Conservation (phyloP, 148 eudicot species). For the Salicornia ramosissima region DNA sequence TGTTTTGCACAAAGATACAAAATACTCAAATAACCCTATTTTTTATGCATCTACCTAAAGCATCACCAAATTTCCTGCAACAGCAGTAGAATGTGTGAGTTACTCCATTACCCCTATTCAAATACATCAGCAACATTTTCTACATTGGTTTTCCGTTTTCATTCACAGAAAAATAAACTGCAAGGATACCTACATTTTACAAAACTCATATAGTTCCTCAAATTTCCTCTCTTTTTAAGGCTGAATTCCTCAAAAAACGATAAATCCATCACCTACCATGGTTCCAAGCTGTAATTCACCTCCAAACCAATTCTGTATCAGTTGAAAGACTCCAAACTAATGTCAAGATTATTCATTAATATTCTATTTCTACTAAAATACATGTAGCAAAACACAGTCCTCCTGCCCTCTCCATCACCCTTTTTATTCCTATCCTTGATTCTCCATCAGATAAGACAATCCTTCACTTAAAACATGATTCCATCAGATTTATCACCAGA, state of each 20-base stretch:
- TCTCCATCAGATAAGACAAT: not conserved
- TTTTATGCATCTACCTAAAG: not conserved
- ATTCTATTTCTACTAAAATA: not conserved
- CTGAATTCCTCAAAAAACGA: not conserved
- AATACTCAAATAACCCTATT: too few relatives aligned
- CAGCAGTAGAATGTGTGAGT: not conserved
- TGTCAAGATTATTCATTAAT: not conserved
- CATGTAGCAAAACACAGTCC: not conserved
- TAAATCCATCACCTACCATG: too few relatives aligned
- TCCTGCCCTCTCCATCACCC: not conserved
- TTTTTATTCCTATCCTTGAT: not conserved
- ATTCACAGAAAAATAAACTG: too few relatives aligned
- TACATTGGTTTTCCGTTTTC: too few relatives aligned
- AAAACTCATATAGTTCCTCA: not conserved
- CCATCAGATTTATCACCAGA: not conserved
- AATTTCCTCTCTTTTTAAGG: not conserved
- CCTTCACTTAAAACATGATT: not conserved
- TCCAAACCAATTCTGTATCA: not conserved
- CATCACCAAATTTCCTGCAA: not conserved
- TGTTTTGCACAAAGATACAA: too few relatives aligned
- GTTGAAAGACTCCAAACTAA: too few relatives aligned
- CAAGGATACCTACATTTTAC: constrained; percentile 5
- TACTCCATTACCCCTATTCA: not conserved
- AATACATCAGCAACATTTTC: not conserved
- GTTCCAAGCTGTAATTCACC: not conserved